phyloP scores from a whole-genome alignment of 306 rosid species.

The Mimosa pudica region DNA sequence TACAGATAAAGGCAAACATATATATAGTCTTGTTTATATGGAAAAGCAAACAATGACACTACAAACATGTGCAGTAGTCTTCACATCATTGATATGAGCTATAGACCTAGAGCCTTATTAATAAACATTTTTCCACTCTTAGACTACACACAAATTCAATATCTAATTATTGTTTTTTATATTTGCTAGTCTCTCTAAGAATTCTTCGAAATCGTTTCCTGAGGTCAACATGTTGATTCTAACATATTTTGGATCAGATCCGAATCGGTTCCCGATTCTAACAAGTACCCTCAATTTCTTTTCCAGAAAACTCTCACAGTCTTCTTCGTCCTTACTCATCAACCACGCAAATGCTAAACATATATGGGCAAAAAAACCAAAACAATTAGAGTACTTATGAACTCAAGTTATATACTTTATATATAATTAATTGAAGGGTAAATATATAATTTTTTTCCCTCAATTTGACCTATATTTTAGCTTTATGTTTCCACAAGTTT shows the following conservation, averaged over 20 bases:
- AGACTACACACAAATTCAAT: not conserved
- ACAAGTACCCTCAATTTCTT: constrained; percentile 41
- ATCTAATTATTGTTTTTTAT: constrained; percentile 7
- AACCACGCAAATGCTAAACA: constrained; percentile 77
- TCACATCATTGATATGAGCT: no score
- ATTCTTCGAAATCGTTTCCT: constrained; percentile 49
- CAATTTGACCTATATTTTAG: no score
- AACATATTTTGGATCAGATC: constrained; percentile 45
- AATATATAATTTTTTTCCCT: no score
- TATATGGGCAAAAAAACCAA: not conserved
- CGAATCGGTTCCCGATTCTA: constrained; percentile 71
- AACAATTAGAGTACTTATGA: not conserved
- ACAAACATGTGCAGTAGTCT: no score
- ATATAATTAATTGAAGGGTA: not conserved
- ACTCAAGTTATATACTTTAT: not conserved
- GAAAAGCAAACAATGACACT: no score
- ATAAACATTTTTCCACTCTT: not conserved
- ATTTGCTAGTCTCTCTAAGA: constrained; percentile 50
- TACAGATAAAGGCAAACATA: no score
- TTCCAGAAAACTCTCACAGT: constrained; percentile 45
- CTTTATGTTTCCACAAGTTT: no score
- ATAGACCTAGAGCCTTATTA: no score
- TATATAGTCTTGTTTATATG: no score
- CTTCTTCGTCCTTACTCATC: constrained; percentile 55
- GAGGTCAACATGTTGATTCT: constrained; percentile 62